Conservation (phyloP, 352 stramenopile species). For the Globisporangium apiculatum region DNA sequence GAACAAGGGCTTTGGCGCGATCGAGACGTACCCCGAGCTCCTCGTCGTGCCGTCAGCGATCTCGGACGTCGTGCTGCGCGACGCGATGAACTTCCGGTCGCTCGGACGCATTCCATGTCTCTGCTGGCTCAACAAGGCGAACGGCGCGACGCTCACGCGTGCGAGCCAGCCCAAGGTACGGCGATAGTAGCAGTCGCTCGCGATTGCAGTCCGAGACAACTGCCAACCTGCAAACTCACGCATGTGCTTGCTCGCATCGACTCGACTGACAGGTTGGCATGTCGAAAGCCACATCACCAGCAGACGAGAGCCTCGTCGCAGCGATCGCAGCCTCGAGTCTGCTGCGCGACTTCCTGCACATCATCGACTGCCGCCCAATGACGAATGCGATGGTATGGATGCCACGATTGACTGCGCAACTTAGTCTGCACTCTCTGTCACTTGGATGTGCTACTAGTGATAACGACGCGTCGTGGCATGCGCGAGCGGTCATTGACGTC, state of each 20-base stretch:
- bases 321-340: slow-evolving; percentile 59
- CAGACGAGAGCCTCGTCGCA: slow-evolving; percentile 64
- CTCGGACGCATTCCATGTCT: slow-evolving; percentile 65
- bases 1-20: slow-evolving; percentile 75
- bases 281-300: slow-evolving; percentile 66
- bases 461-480: too few relatives aligned
- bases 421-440: too few relatives aligned
- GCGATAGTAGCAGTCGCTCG: neutral
- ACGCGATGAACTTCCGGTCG: slow-evolving; percentile 67
- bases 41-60: slow-evolving; percentile 90
- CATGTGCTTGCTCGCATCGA: slow-evolving; percentile 7
- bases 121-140: slow-evolving; percentile 64
- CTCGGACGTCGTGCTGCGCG: slow-evolving; percentile 80
- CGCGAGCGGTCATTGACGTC: too few relatives aligned
- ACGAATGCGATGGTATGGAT: slow-evolving; percentile 48
- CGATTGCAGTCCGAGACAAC: neutral
- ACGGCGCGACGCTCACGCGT: slow-evolving; percentile 60
- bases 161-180: slow-evolving; percentile 74
- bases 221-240: neutral
- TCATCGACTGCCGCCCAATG: slow-evolving; percentile 82
- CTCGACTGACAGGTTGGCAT: slow-evolving; percentile 39
- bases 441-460: too few relatives aligned
- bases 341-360: slow-evolving; percentile 62
- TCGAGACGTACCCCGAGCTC: slow-evolving; percentile 91
- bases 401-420: neutral